These are phyloP conservation scores for Ganoderma boninense DNA, from an alignment of 1,284 basidiomycete species.

Conservation along the genomic window DNA sequence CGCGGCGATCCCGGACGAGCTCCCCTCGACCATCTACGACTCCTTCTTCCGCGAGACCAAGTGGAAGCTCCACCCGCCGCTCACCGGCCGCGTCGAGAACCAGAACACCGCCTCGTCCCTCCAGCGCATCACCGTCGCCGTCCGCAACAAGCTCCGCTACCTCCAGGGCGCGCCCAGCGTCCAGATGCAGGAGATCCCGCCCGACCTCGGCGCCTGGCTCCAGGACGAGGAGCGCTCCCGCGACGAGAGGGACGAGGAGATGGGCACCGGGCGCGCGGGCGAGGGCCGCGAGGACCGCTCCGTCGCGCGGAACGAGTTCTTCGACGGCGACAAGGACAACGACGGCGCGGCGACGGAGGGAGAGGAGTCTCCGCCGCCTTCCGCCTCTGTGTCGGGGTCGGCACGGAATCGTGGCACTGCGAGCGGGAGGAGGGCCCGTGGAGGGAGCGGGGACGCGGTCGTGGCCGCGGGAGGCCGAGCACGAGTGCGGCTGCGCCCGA, in stretches of 20 bases:
- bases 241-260: slow-evolving; percentile 79
- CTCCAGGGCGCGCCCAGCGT: slow-evolving; percentile 96
- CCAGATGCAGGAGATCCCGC: slow-evolving; percentile 96
- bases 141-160: slow-evolving; percentile 93
- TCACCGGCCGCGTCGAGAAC: slow-evolving; percentile 93
- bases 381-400: slow-evolving; percentile 13
- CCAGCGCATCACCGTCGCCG: slow-evolving; percentile 86
- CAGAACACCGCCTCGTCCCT: slow-evolving; percentile 86
- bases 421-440: slow-evolving; percentile 25
- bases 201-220: slow-evolving; percentile 85
- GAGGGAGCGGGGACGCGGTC: slow-evolving; percentile 30
- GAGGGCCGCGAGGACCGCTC: slow-evolving; percentile 63
- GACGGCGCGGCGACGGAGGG: slow-evolving; percentile 27
- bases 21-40: slow-evolving; percentile 92
- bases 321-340: slow-evolving; percentile 73
- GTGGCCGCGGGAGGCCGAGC: slow-evolving; percentile 29
- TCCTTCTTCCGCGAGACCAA: slow-evolving; percentile 92
- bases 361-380: slow-evolving; percentile 21
- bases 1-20: slow-evolving; percentile 82
- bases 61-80: slow-evolving; percentile 92
- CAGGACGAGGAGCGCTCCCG: slow-evolving; percentile 77
- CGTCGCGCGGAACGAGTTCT: slow-evolving; percentile 71
- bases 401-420: slow-evolving; percentile 16
- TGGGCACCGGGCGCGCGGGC: slow-evolving; percentile 63
- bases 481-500: slow-evolving; percentile 21